Percentiles rank a stretch among this genome's conserved stretches.
These are phyloP conservation scores for Ophiostoma pallidulum DNA, from an alignment of 2,329 filamentous ascomycete genomes.

Conservation along the genomic window DNA sequence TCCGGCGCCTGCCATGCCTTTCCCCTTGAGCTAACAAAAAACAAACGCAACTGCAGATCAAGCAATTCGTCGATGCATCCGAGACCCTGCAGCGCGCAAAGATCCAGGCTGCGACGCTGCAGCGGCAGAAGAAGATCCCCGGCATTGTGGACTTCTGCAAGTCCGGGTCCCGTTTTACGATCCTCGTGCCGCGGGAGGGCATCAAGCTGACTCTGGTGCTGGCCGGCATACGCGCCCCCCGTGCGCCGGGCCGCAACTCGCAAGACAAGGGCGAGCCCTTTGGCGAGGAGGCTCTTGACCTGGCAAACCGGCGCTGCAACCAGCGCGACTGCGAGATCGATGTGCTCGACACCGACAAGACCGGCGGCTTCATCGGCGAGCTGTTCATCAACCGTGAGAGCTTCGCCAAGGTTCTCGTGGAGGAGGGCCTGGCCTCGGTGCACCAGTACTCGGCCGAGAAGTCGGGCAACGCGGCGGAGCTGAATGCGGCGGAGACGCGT, in stretches of 20 bases:
- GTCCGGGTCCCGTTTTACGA: slow-evolving; percentile 86
- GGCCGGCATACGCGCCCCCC: slow-evolving; percentile 82
- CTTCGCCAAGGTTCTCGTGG: slow-evolving; percentile 85
- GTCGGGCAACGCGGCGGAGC: slow-evolving; percentile 77
- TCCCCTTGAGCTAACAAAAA: too few species aligned
- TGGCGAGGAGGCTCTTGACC: slow-evolving; percentile 86
- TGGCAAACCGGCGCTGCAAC: slow-evolving; percentile 78
- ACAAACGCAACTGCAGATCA: too few species aligned
- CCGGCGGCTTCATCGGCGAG: slow-evolving; percentile 92
- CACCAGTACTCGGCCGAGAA: slow-evolving; percentile 95
- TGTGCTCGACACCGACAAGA: slow-evolving; percentile 89
- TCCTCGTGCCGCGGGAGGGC: slow-evolving; percentile 84
- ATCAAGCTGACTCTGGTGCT: slow-evolving; percentile 93
- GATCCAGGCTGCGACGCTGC: slow-evolving; percentile 77
- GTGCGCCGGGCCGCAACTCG: slow-evolving; percentile 66
- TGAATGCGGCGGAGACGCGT: slow-evolving; percentile 76
- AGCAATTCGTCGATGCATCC: slow-evolving; percentile 80
- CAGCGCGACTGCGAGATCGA: slow-evolving; percentile 96
- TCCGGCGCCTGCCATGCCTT: too few species aligned
- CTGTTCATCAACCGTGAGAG: slow-evolving; percentile 91
- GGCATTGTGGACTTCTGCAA: slow-evolving; percentile 96
- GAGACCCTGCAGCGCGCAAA: slow-evolving; percentile 93
- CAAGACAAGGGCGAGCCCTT: slow-evolving; percentile 84
- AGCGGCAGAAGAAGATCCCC: slow-evolving; percentile 84
- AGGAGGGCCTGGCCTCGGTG: slow-evolving; percentile 87